phyloP scores from a whole-genome alignment of 129 eudicot genomes.

The Flaveria linearis region DNA sequence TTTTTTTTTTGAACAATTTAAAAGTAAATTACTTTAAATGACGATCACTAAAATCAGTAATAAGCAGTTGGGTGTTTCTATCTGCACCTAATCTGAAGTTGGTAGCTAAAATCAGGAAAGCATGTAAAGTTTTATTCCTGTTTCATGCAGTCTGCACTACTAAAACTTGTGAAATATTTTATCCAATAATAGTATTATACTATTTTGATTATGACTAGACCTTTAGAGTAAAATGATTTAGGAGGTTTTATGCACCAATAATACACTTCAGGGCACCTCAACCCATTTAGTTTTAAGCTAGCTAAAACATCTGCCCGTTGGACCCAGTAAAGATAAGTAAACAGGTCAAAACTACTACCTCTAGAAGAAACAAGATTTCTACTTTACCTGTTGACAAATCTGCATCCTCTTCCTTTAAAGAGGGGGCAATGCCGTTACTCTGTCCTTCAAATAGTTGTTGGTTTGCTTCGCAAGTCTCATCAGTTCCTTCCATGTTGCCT shows the following conservation, averaged over 20 bases:
- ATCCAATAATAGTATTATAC: neutral
- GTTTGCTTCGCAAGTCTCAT: slow-evolving; percentile 28
- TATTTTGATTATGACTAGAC: neutral
- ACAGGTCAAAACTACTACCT: neutral
- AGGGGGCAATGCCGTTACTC: slow-evolving; percentile 34
- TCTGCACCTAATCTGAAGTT: slow-evolving; percentile 4
- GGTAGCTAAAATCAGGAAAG: neutral
- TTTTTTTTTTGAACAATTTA: neutral
- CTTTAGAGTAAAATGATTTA: neutral
- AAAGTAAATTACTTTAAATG: neutral
- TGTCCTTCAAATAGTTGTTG: slow-evolving; percentile 28
- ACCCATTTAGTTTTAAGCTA: neutral
- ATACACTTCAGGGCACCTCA: neutral
- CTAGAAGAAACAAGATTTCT: slow-evolving; percentile 15
- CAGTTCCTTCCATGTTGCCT: slow-evolving; percentile 23
- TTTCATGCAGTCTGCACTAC: neutral
- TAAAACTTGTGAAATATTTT: neutral
- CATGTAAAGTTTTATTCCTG: neutral
- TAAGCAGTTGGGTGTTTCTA: neutral
- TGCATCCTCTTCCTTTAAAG: slow-evolving; percentile 46
- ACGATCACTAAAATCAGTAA: neutral
- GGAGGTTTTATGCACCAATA: neutral
- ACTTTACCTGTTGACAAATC: slow-evolving; percentile 50
- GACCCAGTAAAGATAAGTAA: neutral
- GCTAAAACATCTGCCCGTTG: neutral